Percentiles rank a stretch among this genome's conserved stretches.
Conservation (phyloP, 768 basidiomycete genomes). For the Podaxis sp. region DNA sequence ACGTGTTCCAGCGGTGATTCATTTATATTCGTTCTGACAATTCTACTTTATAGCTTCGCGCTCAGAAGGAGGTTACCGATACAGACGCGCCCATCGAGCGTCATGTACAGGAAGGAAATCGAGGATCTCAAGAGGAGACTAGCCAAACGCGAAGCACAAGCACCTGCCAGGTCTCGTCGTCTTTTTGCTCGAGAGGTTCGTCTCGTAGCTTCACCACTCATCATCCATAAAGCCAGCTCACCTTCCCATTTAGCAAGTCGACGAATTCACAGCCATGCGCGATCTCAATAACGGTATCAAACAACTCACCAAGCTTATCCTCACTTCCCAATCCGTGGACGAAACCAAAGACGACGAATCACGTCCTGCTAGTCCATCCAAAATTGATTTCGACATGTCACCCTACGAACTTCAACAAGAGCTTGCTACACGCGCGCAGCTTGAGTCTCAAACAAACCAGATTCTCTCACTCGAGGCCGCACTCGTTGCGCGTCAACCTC, state of each 20-base stretch:
- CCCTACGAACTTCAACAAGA: slow-evolving; percentile 92
- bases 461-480: slow-evolving; percentile 83
- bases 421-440: slow-evolving; percentile 69
- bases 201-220: background rate
- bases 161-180: slow-evolving; percentile 45
- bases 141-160: slow-evolving; percentile 67
- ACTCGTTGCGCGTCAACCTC: slow-evolving; percentile 65
- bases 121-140: slow-evolving; percentile 81
- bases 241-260: slow-evolving; percentile 59
- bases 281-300: slow-evolving; percentile 80
- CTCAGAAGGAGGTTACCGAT: slow-evolving; percentile 91
- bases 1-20: slow-evolving; percentile 21
- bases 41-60: slow-evolving; percentile 52
- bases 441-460: slow-evolving; percentile 80
- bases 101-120: slow-evolving; percentile 92
- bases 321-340: slow-evolving; percentile 83
- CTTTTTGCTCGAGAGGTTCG: slow-evolving; percentile 52
- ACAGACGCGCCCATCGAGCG: slow-evolving; percentile 92
- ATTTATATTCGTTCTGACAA: background rate
- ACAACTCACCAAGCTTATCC: slow-evolving; percentile 79
- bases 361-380: slow-evolving; percentile 78
- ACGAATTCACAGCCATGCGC: slow-evolving; percentile 82
- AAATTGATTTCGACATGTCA: slow-evolving; percentile 88
- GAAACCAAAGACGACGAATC: slow-evolving; percentile 68
- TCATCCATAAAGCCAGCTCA: background rate